Conservation (phyloP, 73 alveolate species). For the Effrenium voratum region DNA sequence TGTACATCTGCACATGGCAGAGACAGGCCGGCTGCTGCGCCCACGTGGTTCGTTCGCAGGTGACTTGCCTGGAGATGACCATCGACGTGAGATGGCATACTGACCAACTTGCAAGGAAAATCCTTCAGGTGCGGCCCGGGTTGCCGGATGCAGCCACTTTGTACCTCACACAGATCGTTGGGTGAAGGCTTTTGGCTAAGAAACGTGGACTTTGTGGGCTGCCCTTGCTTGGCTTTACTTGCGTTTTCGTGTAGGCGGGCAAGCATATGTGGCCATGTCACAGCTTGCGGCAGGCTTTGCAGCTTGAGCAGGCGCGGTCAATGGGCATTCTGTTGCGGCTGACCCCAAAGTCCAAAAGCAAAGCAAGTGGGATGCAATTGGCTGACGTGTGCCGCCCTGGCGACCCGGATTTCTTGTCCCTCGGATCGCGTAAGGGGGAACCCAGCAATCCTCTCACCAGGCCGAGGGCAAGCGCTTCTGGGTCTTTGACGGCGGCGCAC, state of each 20-base stretch:
- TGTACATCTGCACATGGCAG: no score
- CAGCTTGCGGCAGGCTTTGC: not conserved
- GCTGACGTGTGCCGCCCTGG: no score
- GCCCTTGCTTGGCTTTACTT: not conserved
- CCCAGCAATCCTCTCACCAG: not conserved
- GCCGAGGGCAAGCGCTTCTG: conserved; percentile 24
- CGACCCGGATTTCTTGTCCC: no score
- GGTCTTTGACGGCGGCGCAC: conserved; percentile 47
- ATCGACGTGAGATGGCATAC: conserved; percentile 56
- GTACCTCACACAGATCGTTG: not conserved
- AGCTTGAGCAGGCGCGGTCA: not conserved
- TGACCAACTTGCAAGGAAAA: conserved; percentile 16
- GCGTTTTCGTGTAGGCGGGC: not conserved
- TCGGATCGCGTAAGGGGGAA: no score
- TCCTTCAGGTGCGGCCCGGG: not conserved
- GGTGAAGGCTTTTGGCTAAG: not conserved
- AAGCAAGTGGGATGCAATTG: no score
- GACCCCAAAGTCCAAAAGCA: not conserved
- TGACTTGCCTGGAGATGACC: conserved; percentile 32
- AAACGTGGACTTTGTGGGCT: not conserved
- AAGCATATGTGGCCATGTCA: no score
- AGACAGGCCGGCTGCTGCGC: no score
- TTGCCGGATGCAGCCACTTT: not conserved
- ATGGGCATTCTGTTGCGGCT: not conserved
- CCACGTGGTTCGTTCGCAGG: not conserved